Percentiles rank a stretch among this genome's conserved stretches.
Conservation (phyloP, 371 early-diverging fungal species). For the Phascolomyces articulosus region DNA sequence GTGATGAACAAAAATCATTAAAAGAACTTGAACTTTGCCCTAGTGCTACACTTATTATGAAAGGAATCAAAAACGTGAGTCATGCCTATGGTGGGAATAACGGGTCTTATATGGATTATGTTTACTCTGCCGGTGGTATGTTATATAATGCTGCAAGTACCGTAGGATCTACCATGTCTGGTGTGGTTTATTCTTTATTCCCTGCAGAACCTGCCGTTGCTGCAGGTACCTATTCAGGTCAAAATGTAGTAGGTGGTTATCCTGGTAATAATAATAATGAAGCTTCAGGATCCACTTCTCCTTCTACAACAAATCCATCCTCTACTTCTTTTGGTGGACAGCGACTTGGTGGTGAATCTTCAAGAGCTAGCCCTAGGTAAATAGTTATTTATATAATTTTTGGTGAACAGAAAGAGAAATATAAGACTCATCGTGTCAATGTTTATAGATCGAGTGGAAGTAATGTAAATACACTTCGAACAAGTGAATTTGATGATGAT, state of each 20-base stretch:
- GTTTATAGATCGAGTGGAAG: background rate
- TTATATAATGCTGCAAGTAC: constrained; percentile 30
- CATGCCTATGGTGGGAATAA: constrained; percentile 23
- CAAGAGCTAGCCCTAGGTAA: constrained; percentile 14
- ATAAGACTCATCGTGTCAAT: background rate
- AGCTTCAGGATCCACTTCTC: background rate
- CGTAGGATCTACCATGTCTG: constrained; percentile 22
- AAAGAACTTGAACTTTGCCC: constrained; percentile 53
- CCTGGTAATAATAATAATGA: background rate
- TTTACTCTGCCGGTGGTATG: constrained; percentile 25
- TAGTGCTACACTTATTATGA: constrained; percentile 62
- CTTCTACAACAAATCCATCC: background rate
- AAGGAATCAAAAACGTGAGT: constrained; percentile 36
- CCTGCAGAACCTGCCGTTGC: constrained; percentile 11
- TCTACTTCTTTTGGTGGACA: background rate
- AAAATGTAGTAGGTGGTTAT: constrained; percentile 8
- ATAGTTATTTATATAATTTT: no score
- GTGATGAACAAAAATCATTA: constrained; percentile 45
- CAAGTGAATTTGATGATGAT: constrained; percentile 19
- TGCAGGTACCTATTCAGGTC: background rate
- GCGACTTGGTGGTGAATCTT: constrained; percentile 12
- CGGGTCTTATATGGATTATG: constrained; percentile 21
- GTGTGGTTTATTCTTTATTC: constrained; percentile 27
- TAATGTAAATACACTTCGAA: constrained; percentile 32
- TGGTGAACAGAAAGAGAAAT: background rate